Evolutionary conservation across 2,329 filamentous ascomycete species (phyloP).

Genomic region (Arachnopeziza araneosa): DNA sequence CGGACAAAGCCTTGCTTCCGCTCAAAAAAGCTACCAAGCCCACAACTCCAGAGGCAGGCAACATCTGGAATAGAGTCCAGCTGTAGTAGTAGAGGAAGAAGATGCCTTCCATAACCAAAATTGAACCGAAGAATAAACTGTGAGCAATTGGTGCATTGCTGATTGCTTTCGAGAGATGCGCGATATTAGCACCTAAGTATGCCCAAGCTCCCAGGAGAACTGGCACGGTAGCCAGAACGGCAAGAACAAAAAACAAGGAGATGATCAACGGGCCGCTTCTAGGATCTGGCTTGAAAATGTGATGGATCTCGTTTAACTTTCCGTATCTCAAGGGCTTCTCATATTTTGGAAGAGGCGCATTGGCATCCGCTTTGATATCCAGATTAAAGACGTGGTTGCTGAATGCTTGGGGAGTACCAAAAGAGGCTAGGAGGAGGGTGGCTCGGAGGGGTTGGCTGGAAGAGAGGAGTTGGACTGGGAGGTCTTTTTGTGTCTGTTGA

Average conservation of each 20-base stretch:
- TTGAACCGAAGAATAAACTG: slow-evolving; percentile 76
- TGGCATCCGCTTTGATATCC: slow-evolving; percentile 57
- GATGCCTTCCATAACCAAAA: slow-evolving; percentile 80
- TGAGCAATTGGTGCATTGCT: slow-evolving; percentile 75
- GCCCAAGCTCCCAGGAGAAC: slow-evolving; percentile 70
- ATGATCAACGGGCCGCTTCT: slow-evolving; percentile 76
- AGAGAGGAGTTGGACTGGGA: slow-evolving; percentile 75
- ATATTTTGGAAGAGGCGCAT: slow-evolving; percentile 49
- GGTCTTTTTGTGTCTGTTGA: slow-evolving; percentile 74
- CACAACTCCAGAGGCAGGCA: slow-evolving; percentile 67
- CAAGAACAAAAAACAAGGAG: slow-evolving; percentile 69
- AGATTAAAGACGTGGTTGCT: slow-evolving; percentile 69
- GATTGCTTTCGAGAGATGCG: slow-evolving; percentile 71
- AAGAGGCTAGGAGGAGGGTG: slow-evolving; percentile 80
- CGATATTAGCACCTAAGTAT: slow-evolving; percentile 74
- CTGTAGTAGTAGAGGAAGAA: slow-evolving; percentile 92
- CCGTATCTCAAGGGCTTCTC: slow-evolving; percentile 75
- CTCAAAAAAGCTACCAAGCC: slow-evolving; percentile 73
- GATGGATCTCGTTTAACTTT: slow-evolving; percentile 78
- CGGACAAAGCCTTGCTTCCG: slow-evolving; percentile 82
- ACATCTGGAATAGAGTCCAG: slow-evolving; percentile 87
- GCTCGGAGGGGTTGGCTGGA: slow-evolving; percentile 65
- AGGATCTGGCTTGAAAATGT: slow-evolving; percentile 79
- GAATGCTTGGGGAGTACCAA: slow-evolving; percentile 67
- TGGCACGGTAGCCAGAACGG: slow-evolving; percentile 69